phyloP scores from a whole-genome alignment of 225 moss, liverwort and hornwort genomes.

The Neckera pumila region DNA sequence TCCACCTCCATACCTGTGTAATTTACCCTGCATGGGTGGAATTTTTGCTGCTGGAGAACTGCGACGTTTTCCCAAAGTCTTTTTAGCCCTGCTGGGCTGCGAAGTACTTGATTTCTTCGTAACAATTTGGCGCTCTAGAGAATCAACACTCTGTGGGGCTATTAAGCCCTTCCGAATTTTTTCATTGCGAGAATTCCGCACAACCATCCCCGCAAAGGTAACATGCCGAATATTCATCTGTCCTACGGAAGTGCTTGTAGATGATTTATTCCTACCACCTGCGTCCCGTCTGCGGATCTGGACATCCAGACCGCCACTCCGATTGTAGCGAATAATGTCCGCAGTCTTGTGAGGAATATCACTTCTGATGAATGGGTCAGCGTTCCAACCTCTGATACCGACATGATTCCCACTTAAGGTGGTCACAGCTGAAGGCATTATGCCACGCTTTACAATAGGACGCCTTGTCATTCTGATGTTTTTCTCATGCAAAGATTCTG shows the following conservation, averaged over 20 bases:
- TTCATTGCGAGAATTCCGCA: neutral
- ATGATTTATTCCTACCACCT: neutral
- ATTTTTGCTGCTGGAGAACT: neutral
- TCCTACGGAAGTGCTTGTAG: neutral
- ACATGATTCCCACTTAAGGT: neutral
- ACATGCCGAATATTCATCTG: constrained; percentile 26
- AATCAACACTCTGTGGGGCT: neutral
- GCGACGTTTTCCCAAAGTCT: neutral
- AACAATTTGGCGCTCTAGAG: neutral
- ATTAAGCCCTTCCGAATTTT: neutral
- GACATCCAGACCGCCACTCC: neutral
- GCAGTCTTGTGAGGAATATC: constrained; percentile 31
- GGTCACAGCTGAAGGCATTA: neutral
- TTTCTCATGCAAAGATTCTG: constrained; percentile 4
- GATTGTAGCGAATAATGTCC: constrained; percentile 32
- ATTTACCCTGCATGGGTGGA: neutral
- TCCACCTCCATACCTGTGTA: neutral
- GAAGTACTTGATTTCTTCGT: neutral
- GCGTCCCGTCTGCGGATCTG: neutral
- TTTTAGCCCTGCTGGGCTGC: neutral
- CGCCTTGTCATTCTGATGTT: neutral
- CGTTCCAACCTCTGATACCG: constrained; percentile 27
- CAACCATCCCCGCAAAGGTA: constrained; percentile 38
- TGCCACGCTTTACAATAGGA: neutral
- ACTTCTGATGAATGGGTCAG: constrained; percentile 18